Base-by-base conservation (phyloP, 139 green algal genomes). In the Tetradesmus lagerheimii region DNA sequence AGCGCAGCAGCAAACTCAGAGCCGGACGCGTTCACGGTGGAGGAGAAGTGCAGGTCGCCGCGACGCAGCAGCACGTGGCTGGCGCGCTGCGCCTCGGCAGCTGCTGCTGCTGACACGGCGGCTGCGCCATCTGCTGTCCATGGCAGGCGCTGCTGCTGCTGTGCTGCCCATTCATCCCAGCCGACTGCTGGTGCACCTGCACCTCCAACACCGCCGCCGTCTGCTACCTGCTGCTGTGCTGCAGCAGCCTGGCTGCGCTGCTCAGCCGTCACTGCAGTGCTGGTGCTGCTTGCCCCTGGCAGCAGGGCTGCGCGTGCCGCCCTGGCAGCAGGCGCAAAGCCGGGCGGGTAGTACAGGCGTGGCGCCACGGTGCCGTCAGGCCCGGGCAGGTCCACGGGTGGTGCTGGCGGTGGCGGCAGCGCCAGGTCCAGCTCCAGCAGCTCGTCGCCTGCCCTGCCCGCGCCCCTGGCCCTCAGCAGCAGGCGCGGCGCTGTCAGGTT, bases 361-460 rank as follows among this genome's bases (percentile, higher is more conserved):
- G 50, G 9, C 18, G 77, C 83, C 50, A 91, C 38, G 8, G 1
- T 3, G 29, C 87, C 87, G 25, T 91, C 53, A 38, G 78, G 87
- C 35, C 87, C 87, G n/a, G 78, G 78, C 39, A 4, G 14, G n/a
- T 77, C 39, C 35, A 27, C 53, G 37, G 18, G 39, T 39, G 88
- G 5, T 71, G 77, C 20, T 25, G n/a, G 34, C 76, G 29, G 20
- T 25, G 27, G 38, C 14, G 94, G 93, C 83, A 97, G 83, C 4
- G 93, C 91, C 27, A 98, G 84, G 83, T 97, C 92, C 18, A 98
- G 66, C 47, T 98, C 94, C 43, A 98, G 64, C 39, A 92, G 77
- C 81, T 98, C 96, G 83, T 96, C 93, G 34, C 77, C 66, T 1
- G 90, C 88, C 34, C 89, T 74, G 18, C 64, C 93, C 29, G 57